Evolutionary conservation across 2,329 filamentous ascomycete genomes (phyloP).

Genomic region (Fusarium sp.): DNA sequence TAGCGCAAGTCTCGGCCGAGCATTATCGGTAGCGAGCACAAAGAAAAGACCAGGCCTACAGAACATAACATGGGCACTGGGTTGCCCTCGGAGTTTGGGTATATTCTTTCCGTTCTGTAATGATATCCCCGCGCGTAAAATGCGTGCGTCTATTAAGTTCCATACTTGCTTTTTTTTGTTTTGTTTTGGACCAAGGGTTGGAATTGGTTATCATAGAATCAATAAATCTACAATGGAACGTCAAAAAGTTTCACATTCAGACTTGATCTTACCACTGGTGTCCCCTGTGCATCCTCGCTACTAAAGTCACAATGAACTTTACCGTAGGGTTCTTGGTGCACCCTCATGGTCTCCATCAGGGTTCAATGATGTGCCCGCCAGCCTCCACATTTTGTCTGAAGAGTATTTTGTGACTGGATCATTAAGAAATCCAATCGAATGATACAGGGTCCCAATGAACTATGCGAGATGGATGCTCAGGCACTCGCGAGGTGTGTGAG

Average conservation of each 20-base stretch:
- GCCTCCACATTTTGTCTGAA: constrained; percentile 13
- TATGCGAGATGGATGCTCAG: neutral
- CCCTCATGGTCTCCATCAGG: constrained; percentile 10
- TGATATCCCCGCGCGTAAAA: constrained; percentile 42
- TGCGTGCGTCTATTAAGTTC: constrained; percentile 36
- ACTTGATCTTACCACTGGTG: neutral
- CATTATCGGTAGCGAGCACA: constrained; percentile 24
- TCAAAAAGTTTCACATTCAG: neutral
- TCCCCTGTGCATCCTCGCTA: neutral
- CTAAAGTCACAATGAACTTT: neutral
- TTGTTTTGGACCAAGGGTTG: constrained; percentile 16
- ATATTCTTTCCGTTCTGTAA: constrained; percentile 38
- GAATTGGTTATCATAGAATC: constrained; percentile 24
- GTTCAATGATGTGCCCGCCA: constrained; percentile 16
- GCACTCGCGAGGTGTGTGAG: neutral
- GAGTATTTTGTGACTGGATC: constrained; percentile 13
- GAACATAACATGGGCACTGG: constrained; percentile 36
- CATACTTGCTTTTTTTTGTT: constrained; percentile 31
- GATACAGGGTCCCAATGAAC: neutral
- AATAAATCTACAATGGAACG: constrained; percentile 19
- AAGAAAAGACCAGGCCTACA: constrained; percentile 37
- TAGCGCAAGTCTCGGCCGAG: constrained; percentile 36
- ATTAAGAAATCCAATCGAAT: neutral
- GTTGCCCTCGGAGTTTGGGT: constrained; percentile 39
- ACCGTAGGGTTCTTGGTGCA: neutral